Evolutionary conservation across 2,329 filamentous ascomycete genomes (phyloP).

Genomic region (Alternaria hordeiaustralica): DNA sequence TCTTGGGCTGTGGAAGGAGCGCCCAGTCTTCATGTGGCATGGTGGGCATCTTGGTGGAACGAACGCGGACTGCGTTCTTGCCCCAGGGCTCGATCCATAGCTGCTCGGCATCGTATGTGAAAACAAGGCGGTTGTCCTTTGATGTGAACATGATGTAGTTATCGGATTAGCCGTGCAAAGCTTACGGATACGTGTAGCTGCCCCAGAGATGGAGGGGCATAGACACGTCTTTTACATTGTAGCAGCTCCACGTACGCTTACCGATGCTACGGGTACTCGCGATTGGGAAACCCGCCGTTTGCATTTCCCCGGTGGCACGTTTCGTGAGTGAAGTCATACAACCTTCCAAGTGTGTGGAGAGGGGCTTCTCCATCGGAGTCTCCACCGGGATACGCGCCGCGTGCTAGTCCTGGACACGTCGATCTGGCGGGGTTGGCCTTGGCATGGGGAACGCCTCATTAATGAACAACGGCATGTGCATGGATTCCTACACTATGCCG

Average conservation of each 20-base stretch:
- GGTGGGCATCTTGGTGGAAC: constrained; percentile 51
- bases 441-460: background rate
- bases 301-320: background rate
- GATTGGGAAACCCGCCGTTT: background rate
- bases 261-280: background rate
- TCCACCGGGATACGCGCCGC: constrained; percentile 4
- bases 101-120: constrained; percentile 60
- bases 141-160: background rate
- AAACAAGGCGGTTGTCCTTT: constrained; percentile 55
- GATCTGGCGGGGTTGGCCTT: background rate
- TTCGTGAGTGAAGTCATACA: background rate
- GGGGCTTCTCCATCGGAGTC: constrained; percentile 3
- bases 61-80: constrained; percentile 55
- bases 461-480: background rate
- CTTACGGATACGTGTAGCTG: background rate
- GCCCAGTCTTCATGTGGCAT: constrained; percentile 41
- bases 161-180: background rate
- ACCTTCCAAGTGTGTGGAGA: background rate
- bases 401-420: background rate
- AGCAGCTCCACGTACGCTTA: background rate
- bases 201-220: background rate
- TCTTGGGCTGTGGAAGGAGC: constrained; percentile 14
- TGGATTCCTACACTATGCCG: background rate
- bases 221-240: constrained; percentile 1
- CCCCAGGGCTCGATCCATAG: constrained; percentile 60